phyloP scores from a whole-genome alignment of 2,329 filamentous ascomycete genomes.

The Fusarium stilboides region DNA sequence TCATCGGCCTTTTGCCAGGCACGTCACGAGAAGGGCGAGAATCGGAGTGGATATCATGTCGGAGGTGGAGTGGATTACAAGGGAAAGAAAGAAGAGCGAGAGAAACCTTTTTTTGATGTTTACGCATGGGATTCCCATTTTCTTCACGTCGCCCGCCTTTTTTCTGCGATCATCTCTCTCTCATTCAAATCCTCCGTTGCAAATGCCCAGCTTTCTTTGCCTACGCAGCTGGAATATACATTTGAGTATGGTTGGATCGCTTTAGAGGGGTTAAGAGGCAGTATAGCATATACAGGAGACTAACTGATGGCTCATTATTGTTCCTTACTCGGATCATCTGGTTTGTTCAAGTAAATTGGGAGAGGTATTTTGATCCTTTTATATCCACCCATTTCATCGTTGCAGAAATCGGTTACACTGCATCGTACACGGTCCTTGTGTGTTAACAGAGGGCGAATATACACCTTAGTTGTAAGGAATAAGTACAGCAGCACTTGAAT shows the following conservation, averaged over 20 bases:
- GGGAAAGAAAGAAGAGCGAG: conserved; percentile 46
- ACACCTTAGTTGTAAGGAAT: neutral
- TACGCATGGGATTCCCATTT: conserved; percentile 44
- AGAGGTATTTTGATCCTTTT: neutral
- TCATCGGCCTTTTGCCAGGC: conserved; percentile 28
- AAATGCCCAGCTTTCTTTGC: conserved; percentile 20
- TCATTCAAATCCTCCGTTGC: conserved; percentile 9
- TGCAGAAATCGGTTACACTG: too few relatives aligned
- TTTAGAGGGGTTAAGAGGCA: conserved; percentile 32
- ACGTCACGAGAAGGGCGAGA: conserved; percentile 36
- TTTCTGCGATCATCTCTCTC: conserved; percentile 25
- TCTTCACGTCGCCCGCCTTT: conserved; percentile 29
- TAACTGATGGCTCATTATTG: conserved; percentile 16
- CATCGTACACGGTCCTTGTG: neutral
- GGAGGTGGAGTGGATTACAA: conserved; percentile 28
- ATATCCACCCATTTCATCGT: too few relatives aligned
- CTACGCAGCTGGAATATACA: conserved; percentile 11
- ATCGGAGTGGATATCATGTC: conserved; percentile 24
- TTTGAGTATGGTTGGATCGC: conserved; percentile 23
- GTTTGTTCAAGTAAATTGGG: conserved; percentile 14
- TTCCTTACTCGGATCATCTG: conserved; percentile 1
- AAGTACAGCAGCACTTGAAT: neutral
- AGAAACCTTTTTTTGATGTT: conserved; percentile 49
- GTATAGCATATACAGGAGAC: conserved; percentile 44
- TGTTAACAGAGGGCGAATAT: neutral